phyloP scores from a whole-genome alignment of 1,139 yeast genomes.

The Yamadazyma jaroonii region DNA sequence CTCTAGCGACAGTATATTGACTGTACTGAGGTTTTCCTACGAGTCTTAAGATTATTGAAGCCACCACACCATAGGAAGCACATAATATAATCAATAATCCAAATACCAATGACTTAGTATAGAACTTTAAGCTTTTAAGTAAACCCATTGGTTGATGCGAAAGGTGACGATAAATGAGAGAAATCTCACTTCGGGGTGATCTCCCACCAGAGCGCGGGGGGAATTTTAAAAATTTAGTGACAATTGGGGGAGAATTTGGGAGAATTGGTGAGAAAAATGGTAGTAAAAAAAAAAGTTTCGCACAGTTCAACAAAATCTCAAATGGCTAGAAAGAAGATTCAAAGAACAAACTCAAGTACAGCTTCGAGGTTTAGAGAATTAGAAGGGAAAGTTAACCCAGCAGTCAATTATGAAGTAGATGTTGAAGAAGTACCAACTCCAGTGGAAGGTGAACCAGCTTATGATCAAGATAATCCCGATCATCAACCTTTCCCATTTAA shows the following conservation, averaged over 20 bases:
- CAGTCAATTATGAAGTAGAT: background rate
- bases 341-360: slow-evolving; percentile 15
- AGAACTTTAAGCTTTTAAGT: slow-evolving; percentile 36
- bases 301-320: no score
- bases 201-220: no score
- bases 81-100: slow-evolving; percentile 53
- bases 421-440: no score
- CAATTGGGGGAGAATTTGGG: slow-evolving; percentile 2
- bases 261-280: background rate
- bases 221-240: no score
- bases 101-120: slow-evolving; percentile 52
- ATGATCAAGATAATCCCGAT: slow-evolving; percentile 15
- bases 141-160: slow-evolving; percentile 5
- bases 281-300: no score
- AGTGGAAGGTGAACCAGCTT: no score
- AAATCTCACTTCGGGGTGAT: no score
- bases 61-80: slow-evolving; percentile 73
- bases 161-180: background rate
- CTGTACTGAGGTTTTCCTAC: slow-evolving; percentile 76
- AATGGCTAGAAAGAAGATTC: slow-evolving; percentile 15
- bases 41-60: slow-evolving; percentile 65
- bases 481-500: slow-evolving; percentile 25
- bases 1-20: slow-evolving; percentile 89
- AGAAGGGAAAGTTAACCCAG: slow-evolving; percentile 9
- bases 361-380: slow-evolving; percentile 21